Conservation (phyloP, 2,329 filamentous ascomycete genomes). For the Scytalidium sp. region DNA sequence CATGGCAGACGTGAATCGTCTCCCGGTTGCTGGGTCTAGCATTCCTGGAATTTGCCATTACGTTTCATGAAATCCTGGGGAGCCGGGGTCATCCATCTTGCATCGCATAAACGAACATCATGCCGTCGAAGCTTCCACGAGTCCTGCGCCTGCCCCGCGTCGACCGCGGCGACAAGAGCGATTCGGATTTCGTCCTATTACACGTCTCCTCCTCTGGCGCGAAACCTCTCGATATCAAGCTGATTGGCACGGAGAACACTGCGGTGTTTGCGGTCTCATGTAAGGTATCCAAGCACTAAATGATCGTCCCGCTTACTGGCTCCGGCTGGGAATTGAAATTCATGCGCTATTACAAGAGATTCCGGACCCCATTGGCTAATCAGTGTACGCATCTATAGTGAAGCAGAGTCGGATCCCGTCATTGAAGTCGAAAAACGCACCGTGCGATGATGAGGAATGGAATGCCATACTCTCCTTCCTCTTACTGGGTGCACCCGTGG, state of each 20-base stretch:
- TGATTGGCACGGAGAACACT: constrained; percentile 61
- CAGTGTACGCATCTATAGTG: constrained; percentile 36
- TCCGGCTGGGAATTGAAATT: constrained; percentile 18
- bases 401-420: constrained; percentile 52
- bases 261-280: constrained; percentile 21
- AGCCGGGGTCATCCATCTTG: background rate
- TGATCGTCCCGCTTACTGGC: constrained; percentile 15
- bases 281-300: constrained; percentile 16
- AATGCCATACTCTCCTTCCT: constrained; percentile 54
- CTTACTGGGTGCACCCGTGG: constrained; percentile 43
- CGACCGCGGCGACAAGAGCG: constrained; percentile 43
- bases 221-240: constrained; percentile 59
- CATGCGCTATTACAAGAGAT: constrained; percentile 22
- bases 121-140: background rate
- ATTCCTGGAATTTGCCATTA: background rate
- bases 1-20: background rate
- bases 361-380: constrained; percentile 17
- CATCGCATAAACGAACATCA: background rate
- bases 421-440: constrained; percentile 50
- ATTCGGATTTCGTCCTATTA: constrained; percentile 55
- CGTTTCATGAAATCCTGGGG: background rate
- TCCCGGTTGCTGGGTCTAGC: background rate
- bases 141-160: constrained; percentile 59
- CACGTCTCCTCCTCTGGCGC: constrained; percentile 51
- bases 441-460: constrained; percentile 65